phyloP scores from a whole-genome alignment of 768 basidiomycete species.

The Erythrobasidium yunnanense region DNA sequence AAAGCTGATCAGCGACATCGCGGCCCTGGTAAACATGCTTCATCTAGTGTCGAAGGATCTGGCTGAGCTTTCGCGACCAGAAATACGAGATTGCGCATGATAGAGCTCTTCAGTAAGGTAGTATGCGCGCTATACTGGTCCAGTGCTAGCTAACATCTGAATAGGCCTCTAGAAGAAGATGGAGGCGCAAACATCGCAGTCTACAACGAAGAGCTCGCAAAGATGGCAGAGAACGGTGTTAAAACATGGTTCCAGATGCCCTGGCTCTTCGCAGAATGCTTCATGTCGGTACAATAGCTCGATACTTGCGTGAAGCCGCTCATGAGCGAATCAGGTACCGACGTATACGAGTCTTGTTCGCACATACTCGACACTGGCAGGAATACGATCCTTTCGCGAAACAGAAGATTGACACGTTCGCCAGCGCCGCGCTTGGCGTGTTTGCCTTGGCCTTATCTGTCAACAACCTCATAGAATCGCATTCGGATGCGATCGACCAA shows the following conservation, averaged over 20 bases:
- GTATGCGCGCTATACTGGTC: neutral
- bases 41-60: neutral
- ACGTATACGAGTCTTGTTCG: conserved; percentile 49
- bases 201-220: conserved; percentile 66
- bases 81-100: conserved; percentile 23
- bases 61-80: neutral
- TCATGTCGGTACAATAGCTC: conserved; percentile 29
- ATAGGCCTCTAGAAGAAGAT: conserved; percentile 62
- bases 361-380: conserved; percentile 58
- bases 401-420: conserved; percentile 72
- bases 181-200: conserved; percentile 56
- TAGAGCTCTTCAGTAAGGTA: conserved; percentile 1
- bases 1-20: conserved; percentile 21
- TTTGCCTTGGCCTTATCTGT: conserved; percentile 61
- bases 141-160: neutral
- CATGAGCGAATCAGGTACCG: conserved; percentile 2
- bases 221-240: conserved; percentile 46
- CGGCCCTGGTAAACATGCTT: neutral
- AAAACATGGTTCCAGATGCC: conserved; percentile 83
- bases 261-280: conserved; percentile 93
- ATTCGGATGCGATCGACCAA: neutral
- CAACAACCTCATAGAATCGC: conserved; percentile 49
- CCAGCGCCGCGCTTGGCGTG: conserved; percentile 43
- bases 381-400: conserved; percentile 68
- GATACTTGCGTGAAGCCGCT: neutral